phyloP scores from a whole-genome alignment of 768 basidiomycete genomes.

The Suillus placidus region DNA sequence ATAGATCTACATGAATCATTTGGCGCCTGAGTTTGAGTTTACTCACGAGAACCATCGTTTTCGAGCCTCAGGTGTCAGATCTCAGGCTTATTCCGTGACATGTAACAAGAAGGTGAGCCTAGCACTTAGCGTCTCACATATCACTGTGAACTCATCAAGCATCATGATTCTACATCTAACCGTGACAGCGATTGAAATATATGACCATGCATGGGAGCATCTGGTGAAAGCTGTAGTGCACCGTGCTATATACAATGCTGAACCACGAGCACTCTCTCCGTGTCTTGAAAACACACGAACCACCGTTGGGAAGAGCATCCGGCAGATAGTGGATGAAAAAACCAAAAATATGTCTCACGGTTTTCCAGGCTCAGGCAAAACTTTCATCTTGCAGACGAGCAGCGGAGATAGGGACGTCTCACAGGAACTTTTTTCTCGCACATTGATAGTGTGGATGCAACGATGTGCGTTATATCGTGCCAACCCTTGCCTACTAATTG shows the following conservation, averaged over 20 bases:
- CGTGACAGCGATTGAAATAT: neutral
- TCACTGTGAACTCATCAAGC: neutral
- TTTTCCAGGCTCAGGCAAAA: neutral
- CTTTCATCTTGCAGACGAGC: neutral
- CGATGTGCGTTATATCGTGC: neutral
- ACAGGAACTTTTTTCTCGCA: neutral
- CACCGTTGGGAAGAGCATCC: neutral
- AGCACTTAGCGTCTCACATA: neutral
- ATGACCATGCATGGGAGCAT: neutral
- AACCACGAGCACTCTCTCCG: neutral
- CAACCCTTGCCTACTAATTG: neutral
- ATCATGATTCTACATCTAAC: neutral
- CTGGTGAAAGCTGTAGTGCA: neutral
- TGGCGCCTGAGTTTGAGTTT: too few relatives aligned
- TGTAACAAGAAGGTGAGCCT: neutral
- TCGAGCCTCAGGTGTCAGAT: too few relatives aligned
- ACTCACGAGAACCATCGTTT: too few relatives aligned
- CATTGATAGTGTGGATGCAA: neutral
- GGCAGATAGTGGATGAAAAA: neutral
- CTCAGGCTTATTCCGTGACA: neutral
- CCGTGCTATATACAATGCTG: neutral
- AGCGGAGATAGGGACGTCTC: neutral
- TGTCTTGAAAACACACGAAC: neutral
- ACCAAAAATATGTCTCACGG: neutral
- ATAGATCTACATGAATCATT: too few relatives aligned